Evolutionary conservation across 2,329 filamentous ascomycete species (phyloP), one percentile per base, ranked within the genome.

Genomic region (Elsinoe arachidis): DNA sequence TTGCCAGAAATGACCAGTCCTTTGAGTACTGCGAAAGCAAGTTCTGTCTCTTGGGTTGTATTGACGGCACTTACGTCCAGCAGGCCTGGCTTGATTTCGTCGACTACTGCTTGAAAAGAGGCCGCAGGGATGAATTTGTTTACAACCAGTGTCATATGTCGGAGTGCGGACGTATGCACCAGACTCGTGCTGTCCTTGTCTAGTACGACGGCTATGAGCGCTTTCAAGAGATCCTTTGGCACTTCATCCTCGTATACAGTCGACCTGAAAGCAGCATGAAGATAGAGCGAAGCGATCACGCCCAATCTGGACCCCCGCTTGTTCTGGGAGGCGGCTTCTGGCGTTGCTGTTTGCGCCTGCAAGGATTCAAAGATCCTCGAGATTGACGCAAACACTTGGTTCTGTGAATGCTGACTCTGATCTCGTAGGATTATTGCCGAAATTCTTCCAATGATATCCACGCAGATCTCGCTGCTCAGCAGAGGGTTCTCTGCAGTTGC

Each of bases 21-120:
- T 65, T 85, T 86, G 6, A 79, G 71, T 38, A 84, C 71, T 63
- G 82, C 81, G 67, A 86, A 85, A 44, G 81, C 73, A 17, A 81
- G 75, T 19, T 77, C 75, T 62, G 84, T 77, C 71, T 72, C 55
- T 73, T 68, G 5, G 72, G 66, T 33, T 67, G 71, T 19, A 1
- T 26, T n/a, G 41, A 47, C 39, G 6, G 39, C 21, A 15, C 2
- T 33, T 2, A 56, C 19, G n/a, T 68, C 64, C n/a, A 71, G 68
- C 57, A 77, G 68, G 55, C 68, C 66, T 6, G 70, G 59, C 14
- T 60, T 61, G 6, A 63, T 61, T 17, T 62, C 60, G 33, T 62
- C 39, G 5, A 72, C 58, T 12, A 68, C 69, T n/a, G 58, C 35
- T 39, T 61, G 58, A n/a, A 60, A 30, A 43, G 76, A 65, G 9